Evolutionary conservation across 2,329 filamentous ascomycete genomes (phyloP), one percentile per base, ranked within the genome.

Genomic region (Colletotrichum tanaceti): DNA sequence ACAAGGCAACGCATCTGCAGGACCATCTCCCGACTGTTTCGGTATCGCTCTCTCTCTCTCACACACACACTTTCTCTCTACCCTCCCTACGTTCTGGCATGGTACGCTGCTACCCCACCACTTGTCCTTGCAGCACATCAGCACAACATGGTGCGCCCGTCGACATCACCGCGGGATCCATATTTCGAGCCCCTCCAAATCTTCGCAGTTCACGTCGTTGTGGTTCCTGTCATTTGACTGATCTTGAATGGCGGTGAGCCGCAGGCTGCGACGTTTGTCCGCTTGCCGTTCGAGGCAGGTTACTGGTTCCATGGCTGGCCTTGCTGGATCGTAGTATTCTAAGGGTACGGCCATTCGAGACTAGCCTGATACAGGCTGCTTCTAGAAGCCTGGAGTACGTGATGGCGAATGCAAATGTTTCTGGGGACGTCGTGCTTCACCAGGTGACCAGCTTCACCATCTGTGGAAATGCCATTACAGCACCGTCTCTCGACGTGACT

Each of bases 211-310:
- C 20, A 57, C 16, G 14, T 35, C 24, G 18, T 16, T 39, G 22
- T 18, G 41, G 32, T 49, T 16, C 22, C 7, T 35, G 18, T n/a
- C 18, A 20, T 49, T 10, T 44, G 13, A 32, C 14, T 20, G 39
- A 41, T 24, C 41, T n/a, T 28, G 54, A 65, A 65, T 62, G 49
- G 65, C 65, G 65, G 65, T 68, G 65, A 65, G 49, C 54, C 43
- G 32, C 65, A 65, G 20, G 22, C 39, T 24, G 41, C 24, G 35
- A 52, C 44, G 14, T 14, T 35, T 47, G 22, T 16, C 41, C 49
- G 50, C 49, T 22, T 49, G 62, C 65, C 64, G 16, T 47, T 28
- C n/a, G n/a, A 20, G 13, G 49, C 35, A 14, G 24, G 11, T 38
- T 32, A 18, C 18, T 49, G 28, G 14, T 35, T 43, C 18, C 44